Evolutionary conservation across 306 rosid species (phyloP).

Genomic region (Quercus aquifolioides): DNA sequence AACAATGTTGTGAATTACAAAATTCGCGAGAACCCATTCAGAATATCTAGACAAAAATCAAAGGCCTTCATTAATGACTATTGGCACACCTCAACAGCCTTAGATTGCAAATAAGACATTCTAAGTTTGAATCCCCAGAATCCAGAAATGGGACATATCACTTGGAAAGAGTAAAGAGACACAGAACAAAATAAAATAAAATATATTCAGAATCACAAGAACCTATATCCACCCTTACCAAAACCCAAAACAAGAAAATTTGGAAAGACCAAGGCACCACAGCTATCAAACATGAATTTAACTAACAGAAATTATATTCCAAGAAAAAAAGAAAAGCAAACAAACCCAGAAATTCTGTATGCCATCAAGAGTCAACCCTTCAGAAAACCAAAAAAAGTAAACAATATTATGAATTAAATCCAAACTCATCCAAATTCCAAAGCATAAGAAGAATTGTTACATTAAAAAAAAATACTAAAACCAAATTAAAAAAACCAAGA

Average conservation of each 20-base stretch:
- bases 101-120: too few relatives aligned
- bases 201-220: background rate
- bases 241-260: background rate
- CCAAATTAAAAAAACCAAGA: background rate
- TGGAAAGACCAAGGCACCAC: background rate
- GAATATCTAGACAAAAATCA: too few relatives aligned
- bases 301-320: background rate
- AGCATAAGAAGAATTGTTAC: background rate
- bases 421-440: background rate
- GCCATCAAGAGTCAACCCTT: background rate
- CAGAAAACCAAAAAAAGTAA: background rate
- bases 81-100: too few relatives aligned
- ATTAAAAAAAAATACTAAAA: background rate
- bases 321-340: background rate
- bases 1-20: too few relatives aligned
- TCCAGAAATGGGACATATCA: too few relatives aligned
- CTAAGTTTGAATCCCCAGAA: too few relatives aligned
- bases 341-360: background rate
- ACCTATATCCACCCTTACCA: background rate
- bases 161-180: too few relatives aligned
- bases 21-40: too few relatives aligned
- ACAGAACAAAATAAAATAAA: background rate
- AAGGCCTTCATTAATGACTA: too few relatives aligned
- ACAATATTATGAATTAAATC: background rate
- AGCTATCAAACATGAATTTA: background rate